phyloP scores from a whole-genome alignment of 805 yeast species.

The Monosporozyma yasuniensis region DNA sequence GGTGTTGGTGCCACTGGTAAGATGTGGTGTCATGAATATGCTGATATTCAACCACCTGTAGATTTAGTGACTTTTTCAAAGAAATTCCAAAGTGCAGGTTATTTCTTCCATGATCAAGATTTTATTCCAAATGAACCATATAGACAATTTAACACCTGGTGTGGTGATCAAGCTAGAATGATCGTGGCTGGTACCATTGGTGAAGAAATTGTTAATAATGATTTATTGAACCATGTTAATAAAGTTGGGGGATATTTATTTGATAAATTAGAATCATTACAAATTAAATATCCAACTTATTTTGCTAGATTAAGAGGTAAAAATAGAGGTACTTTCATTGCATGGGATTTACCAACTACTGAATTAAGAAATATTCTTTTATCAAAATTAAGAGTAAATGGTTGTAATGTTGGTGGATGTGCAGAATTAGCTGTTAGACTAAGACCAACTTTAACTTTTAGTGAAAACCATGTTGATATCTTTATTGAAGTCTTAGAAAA shows the following conservation, averaged over 20 bases:
- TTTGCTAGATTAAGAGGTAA: conserved; percentile 52
- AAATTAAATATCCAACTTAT: conserved; percentile 34
- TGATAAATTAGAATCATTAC: conserved; percentile 31
- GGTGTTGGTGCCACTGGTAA: conserved; percentile 69
- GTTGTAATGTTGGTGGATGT: conserved; percentile 63
- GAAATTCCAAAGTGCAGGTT: conserved; percentile 68
- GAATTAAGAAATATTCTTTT: conserved; percentile 41
- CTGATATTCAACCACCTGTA: conserved; percentile 51
- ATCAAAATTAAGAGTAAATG: conserved; percentile 38
- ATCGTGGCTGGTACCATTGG: conserved; percentile 53
- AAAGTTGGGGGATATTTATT: conserved; percentile 49
- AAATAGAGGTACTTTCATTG: conserved; percentile 55
- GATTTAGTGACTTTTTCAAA: conserved; percentile 66
- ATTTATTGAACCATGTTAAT: conserved; percentile 40
- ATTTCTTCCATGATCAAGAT: conserved; percentile 50
- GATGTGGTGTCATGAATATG: conserved; percentile 67
- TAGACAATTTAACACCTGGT: conserved; percentile 73
- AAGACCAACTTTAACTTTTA: conserved; percentile 58
- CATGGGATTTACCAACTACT: conserved; percentile 46
- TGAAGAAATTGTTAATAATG: conserved; percentile 42
- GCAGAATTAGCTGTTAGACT: conserved; percentile 50
- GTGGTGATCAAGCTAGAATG: conserved; percentile 67
- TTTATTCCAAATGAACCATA: conserved; percentile 53
- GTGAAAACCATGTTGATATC: conserved; percentile 51
- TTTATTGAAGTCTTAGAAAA: conserved; percentile 36